Evolutionary conservation across 179 eudicot species (phyloP), one percentile per base, ranked within the genome.

Genomic region (Corrigiola litoralis): DNA sequence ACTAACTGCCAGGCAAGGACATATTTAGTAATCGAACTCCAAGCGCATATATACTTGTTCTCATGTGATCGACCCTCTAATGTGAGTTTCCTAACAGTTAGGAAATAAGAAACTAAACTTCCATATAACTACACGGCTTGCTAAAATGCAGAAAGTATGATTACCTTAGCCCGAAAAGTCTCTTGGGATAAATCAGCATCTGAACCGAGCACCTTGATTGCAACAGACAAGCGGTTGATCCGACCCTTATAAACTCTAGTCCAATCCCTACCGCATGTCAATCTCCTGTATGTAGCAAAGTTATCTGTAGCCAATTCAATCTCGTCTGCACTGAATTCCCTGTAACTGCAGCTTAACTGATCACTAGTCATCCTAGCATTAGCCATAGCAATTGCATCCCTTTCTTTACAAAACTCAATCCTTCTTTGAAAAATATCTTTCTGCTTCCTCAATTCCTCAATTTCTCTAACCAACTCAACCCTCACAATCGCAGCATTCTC

Each of bases 371-470:
- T 61, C 61, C 63, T 71, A 16, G 67, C n/a, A n/a, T n/a, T 61
- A 45, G 77, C 87, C 75, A 65, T 75, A 28, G 72, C 87, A 53
- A 85, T 84, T 0, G 97, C 95, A 45, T 83, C 95, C 56, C 78
- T 88, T 49, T 90, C 92, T 72, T 73, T 80, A 49, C 95, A 87
- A 48, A 88, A 90, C 65, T 87, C 84, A 0, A 87, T 79, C 72
- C 97, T 77, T 17, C 86, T 70, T 34, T 78, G 86, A 27, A 90
- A 67, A 16, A 90, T 71, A 66, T 85, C 89, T 70, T 79, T 80
- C 37, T 84, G 89, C 54, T 69, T 61, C 69, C 92, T 75, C 45
- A 87, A 50, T 63, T 83, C 85, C 80, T 90, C 95, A 2, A 90
- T 90, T 68, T 83, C 81, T 31, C 75, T 77, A 37, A 90, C 72